Base-by-base conservation (phyloP, 768 basidiomycete genomes). In the Auriscalpium vulgare region DNA sequence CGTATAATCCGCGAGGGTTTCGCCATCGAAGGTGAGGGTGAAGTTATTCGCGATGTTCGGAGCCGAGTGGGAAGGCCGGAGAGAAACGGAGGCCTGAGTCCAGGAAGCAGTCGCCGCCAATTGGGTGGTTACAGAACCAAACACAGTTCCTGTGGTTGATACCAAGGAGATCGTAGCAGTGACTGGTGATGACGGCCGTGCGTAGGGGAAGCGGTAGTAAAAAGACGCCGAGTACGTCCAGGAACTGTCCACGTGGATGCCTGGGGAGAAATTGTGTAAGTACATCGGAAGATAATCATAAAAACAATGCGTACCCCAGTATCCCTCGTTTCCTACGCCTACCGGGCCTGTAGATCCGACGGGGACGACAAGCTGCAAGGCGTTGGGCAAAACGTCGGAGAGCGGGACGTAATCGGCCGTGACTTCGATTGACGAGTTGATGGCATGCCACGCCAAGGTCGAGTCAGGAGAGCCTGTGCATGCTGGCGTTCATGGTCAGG, bases 181-280 rank as follows among this genome's bases (percentile, higher is more conserved):
- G 8, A 75, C 74, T 7, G 65, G 54, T 60, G 76, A 76, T n/a
- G 70, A 61, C 1, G 78, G 75, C 4, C 71, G 59, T 1, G 62
- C 57, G 21, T 14, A 37, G 1, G 82, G 77, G 68, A 84, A 79
- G 51, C 75, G 78, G 63, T 79, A 82, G 64, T 73, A 83, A 57
- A 87, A 79, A 4, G 82, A 83, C 0, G 80, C 82, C 19, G 72
- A 76, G 67, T 87, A 87, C 0, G 72, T 76, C 70, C 76, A 78
- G 5, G 69, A 64, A 0, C 75, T 67, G 47, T 79, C 67, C 29
- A 87, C 73, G 35, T 78, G 79, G 65, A 87, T 83, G 8, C 84
- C 84, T 77, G 56, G 40, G n/a, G 17, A 2, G 17, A 17, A 13
- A 9, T 43, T 34, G 50, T 35, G 74, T 29, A 16, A 37, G n/a